These are phyloP conservation scores for Mortierella sp. DNA, from an alignment of 371 early-diverging fungal genomes.

Conservation along the genomic window DNA sequence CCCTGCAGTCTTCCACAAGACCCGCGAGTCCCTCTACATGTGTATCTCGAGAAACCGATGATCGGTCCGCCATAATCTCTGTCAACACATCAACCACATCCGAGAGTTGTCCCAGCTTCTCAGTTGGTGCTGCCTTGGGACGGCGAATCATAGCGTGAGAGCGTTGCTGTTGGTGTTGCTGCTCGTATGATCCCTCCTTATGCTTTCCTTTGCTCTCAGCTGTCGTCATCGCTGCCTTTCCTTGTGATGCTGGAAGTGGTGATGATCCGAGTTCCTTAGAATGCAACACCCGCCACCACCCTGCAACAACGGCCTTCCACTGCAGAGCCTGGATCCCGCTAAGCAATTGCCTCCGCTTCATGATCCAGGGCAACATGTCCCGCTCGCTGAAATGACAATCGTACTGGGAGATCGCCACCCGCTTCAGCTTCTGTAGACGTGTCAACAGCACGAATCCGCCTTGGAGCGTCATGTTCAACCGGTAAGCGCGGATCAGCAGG, in stretches of 20 bases:
- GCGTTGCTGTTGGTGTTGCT: not conserved
- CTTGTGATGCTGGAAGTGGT: not conserved
- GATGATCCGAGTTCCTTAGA: constrained; percentile 11
- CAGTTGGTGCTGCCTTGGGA: not conserved
- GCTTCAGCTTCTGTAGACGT: constrained; percentile 15
- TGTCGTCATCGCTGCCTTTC: not conserved
- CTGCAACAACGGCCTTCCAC: constrained; percentile 16
- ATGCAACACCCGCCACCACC: constrained; percentile 24
- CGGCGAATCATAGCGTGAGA: not conserved
- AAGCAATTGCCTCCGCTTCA: constrained; percentile 11
- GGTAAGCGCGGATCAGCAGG: constrained; percentile 20
- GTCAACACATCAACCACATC: constrained; percentile 30
- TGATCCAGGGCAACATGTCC: constrained; percentile 38
- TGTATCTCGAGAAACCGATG: not conserved
- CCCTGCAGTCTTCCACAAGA: not conserved
- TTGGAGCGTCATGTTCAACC: constrained; percentile 27
- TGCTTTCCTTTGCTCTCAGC: not conserved
- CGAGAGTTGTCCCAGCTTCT: constrained; percentile 13
- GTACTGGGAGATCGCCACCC: constrained; percentile 17
- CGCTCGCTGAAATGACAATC: constrained; percentile 22
- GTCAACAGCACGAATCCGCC: constrained; percentile 37
- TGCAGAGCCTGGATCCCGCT: constrained; percentile 10
- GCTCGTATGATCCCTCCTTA: not conserved
- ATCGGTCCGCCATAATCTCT: not conserved
- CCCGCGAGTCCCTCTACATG: not conserved